Evolutionary conservation across 2,329 filamentous ascomycete genomes (phyloP), one percentile per base, ranked within the genome.

Genomic region (Phyllosticta citriasiana): DNA sequence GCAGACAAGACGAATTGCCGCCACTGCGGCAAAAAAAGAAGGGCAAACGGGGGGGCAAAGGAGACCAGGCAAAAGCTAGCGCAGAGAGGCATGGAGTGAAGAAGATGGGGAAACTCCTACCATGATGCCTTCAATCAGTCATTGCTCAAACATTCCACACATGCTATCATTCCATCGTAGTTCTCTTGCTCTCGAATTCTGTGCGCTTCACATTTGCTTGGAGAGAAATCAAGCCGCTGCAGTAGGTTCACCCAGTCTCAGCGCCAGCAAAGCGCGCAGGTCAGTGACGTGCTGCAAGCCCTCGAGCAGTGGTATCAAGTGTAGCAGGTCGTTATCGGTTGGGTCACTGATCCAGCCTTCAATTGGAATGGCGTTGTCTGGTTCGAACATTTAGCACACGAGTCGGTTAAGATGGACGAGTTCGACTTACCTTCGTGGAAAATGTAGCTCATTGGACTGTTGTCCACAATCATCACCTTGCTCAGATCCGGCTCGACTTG

Each of bases 311-410:
- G 94, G 94, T 62, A 99, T 86, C 63, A 99, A 81, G 74, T 97
- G 91, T 74, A 97, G 82, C 66, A 99, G 80, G 72, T 97, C 93
- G 72, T 92, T 94, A 76, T 99, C 94, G 26, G 94, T 97, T 24
- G 94, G 94, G 77, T 99, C 94, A 74, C 88, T 96, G 77, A 99
- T 97, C 94, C 94, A 99, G 71, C 94, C 94, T 78, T 97, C 93
- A 72, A 99, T 97, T 2, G 94, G 94, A 70, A 99, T 97, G 57
- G 94, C 94, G 77, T 99, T 99, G 75, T 99, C 94, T 99, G 70
- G 19, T 53, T 27, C 9, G 14, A 6, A n/a, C 19, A 22, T 8
- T 61, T 53, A 61, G 52, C 60, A 62, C 35, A 25, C 22, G 19
- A 7, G 27, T 22, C 24, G 14, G 57, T 25, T 22, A 26, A 5